Percentiles rank a stretch among this genome's conserved stretches.
Evolutionary conservation across 192 early-diverging fungal species (phyloP).

Genomic region (Dissophora globulifera): DNA sequence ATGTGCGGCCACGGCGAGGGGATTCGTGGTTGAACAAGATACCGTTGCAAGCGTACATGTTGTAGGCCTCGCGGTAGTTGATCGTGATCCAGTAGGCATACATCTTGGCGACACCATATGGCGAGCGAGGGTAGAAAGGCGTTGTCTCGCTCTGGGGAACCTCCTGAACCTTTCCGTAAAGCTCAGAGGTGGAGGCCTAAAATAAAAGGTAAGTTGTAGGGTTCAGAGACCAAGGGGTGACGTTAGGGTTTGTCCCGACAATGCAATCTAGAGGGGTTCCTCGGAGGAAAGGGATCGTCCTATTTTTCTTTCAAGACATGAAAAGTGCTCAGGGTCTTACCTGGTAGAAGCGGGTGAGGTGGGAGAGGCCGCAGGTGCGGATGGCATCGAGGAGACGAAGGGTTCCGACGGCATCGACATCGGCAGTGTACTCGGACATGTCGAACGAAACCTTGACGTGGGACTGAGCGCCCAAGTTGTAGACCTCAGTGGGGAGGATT

Average conservation of each 20-base stretch:
- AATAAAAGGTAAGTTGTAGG: no score
- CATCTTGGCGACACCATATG: slow-evolving; percentile 83
- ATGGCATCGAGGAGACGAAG: slow-evolving; percentile 83
- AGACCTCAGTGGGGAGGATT: slow-evolving; percentile 79
- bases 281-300: no score
- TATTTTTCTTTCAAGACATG: not conserved
- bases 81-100: slow-evolving; percentile 84
- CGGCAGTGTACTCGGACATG: slow-evolving; percentile 84
- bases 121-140: slow-evolving; percentile 82
- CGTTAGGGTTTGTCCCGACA: no score
- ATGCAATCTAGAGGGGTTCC: no score
- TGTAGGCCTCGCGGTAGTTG: slow-evolving; percentile 83
- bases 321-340: slow-evolving; percentile 11
- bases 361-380: slow-evolving; percentile 73
- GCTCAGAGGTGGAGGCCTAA: slow-evolving; percentile 79
- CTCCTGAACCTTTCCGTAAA: slow-evolving; percentile 81
- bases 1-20: slow-evolving; percentile 77
- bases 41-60: slow-evolving; percentile 83
- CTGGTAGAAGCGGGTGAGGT: slow-evolving; percentile 71
- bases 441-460: slow-evolving; percentile 79
- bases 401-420: slow-evolving; percentile 85
- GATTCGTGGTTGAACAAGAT: slow-evolving; percentile 84
- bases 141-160: slow-evolving; percentile 82
- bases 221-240: no score
- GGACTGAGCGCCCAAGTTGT: slow-evolving; percentile 83